phyloP scores from a whole-genome alignment of 345 rosid species.

The Psidium friedrichsthalianum region DNA sequence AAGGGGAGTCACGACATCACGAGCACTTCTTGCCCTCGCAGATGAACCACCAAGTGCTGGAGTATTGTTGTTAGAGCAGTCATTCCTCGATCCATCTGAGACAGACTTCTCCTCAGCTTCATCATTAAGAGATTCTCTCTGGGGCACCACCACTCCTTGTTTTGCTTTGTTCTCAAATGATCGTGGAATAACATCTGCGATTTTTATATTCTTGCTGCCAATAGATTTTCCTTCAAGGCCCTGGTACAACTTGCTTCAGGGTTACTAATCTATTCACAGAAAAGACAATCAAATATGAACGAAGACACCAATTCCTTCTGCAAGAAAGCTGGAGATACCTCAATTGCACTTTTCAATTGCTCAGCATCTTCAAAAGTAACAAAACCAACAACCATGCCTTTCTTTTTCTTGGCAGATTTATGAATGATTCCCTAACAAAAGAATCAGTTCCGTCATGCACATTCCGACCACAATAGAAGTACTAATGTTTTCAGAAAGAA shows the following conservation, averaged over 20 bases:
- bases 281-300: not conserved
- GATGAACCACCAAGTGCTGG: slow-evolving; percentile 12
- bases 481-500: not conserved
- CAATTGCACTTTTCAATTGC: slow-evolving; percentile 40
- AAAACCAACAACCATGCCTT: slow-evolving; percentile 79
- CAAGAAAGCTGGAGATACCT: slow-evolving; percentile 25
- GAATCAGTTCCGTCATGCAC: not conserved
- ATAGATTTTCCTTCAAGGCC: slow-evolving; percentile 55
- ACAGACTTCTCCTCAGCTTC: slow-evolving; percentile 4
- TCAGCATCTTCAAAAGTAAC: slow-evolving; percentile 63
- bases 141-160: slow-evolving; percentile 21
- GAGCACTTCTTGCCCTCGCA: slow-evolving; percentile 41
- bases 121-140: slow-evolving; percentile 8
- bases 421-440: slow-evolving; percentile 41
- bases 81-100: slow-evolving; percentile 3
- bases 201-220: slow-evolving; percentile 56
- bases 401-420: slow-evolving; percentile 66
- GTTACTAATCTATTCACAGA: not conserved
- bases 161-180: slow-evolving; percentile 44
- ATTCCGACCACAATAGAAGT: not conserved
- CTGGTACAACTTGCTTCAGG: slow-evolving; percentile 23
- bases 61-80: slow-evolving; percentile 14
- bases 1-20: slow-evolving; percentile 80
- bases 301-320: not conserved
- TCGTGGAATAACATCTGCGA: slow-evolving; percentile 68